These are phyloP conservation scores for Parmelia sp. DNA, from an alignment of 495 filamentous ascomycete species.

Conservation along the genomic window DNA sequence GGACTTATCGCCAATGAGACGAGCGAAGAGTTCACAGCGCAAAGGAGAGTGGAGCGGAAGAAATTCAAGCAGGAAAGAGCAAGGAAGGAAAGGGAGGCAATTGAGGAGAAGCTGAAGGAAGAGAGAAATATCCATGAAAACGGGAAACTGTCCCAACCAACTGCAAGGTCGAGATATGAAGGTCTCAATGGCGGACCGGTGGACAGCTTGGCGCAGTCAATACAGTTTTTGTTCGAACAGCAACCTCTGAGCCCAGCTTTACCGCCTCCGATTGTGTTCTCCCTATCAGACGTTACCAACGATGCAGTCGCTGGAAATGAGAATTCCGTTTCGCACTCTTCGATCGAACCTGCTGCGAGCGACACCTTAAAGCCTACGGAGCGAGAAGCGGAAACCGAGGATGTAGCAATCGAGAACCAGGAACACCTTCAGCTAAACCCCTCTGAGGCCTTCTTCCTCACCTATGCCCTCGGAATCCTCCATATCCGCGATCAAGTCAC, in stretches of 20 bases:
- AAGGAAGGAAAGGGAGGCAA: conserved; percentile 69
- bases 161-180: conserved; percentile 8
- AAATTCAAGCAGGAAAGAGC: conserved; percentile 86
- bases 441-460: conserved; percentile 90
- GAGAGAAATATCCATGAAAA: conserved; percentile 34
- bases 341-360: background rate
- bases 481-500: conserved; percentile 52
- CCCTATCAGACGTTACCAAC: background rate
- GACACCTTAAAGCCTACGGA: background rate
- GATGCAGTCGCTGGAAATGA: background rate
- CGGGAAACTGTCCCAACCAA: background rate
- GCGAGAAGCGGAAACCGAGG: conserved; percentile 16
- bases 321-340: background rate
- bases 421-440: conserved; percentile 86
- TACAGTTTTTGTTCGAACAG: conserved; percentile 9
- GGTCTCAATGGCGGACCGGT: conserved; percentile 11
- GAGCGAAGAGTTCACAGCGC: conserved; percentile 71
- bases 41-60: conserved; percentile 70
- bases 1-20: conserved; percentile 57
- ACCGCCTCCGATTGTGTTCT: conserved; percentile 1
- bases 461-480: conserved; percentile 74
- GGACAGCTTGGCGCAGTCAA: conserved; percentile 9
- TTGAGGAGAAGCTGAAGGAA: conserved; percentile 61
- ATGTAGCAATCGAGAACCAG: conserved; percentile 54
- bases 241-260: conserved; percentile 2